Base-by-base conservation (phyloP, 1,139 yeast species). In the Keqinozyma sinolaborantium region DNA sequence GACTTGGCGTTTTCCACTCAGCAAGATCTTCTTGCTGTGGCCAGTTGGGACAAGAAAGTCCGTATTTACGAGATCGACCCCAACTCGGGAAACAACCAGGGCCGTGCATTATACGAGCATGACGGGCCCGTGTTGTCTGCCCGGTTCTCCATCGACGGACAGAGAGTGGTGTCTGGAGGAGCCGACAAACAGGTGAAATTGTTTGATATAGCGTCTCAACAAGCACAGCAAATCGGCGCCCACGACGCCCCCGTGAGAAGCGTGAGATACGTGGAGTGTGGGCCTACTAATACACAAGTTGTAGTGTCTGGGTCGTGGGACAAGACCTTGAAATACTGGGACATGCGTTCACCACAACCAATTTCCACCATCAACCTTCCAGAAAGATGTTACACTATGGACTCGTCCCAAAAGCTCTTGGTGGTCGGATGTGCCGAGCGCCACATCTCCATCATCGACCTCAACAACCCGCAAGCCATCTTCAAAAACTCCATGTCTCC, bases 291-390 rank as follows among this genome's bases (percentile, higher is more conserved):
- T 49, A 75, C 87, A 0, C 95, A 83, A 27, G 86, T 86, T 39
- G 79, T 92, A 16, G 97, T 90, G 2, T 79, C 92, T 28, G 96
- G 95, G 10, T 86, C 97, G 5, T 92, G 97, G 97, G 98, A 94
- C 58, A 88, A 88, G 59, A 88, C 97, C 0, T 63, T 94, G 42
- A 79, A 78, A 53, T 94, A 92, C 60, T 88, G 97, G 97, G 97
- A 92, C 58, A 70, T 84, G 62, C 79, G 97, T 52, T 80, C 82
- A 42, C 94, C 85, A 26, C 83, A 77, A 45, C 95, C 98, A 7
- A 75, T 90, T 18, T 76, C 90, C 14, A 84, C 95, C 3, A 63
- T 94, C 15, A 75, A 75, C 47, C 67, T 92, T 55, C 96, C 97
- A 0, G 98, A 92, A 44, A 69, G 97, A 38, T 95, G 87, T 2